Evolutionary conservation across 208 protist genomes (phyloP).

Genomic region (Trichomonas tenax): DNA sequence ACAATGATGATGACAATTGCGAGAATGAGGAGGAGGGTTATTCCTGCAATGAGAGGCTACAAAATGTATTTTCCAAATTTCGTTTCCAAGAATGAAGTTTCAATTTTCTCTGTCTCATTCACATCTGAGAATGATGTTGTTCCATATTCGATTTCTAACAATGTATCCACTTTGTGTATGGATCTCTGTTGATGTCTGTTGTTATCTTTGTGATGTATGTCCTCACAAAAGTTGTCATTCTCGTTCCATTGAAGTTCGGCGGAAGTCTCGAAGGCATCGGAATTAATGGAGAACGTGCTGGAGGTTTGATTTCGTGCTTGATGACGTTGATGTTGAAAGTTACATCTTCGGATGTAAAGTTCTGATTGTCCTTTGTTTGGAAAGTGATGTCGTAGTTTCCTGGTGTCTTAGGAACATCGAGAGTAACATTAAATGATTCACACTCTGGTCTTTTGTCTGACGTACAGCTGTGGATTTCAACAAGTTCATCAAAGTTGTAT

Average conservation of each 20-base stretch:
- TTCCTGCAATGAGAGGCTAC: neutral
- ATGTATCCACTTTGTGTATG: neutral
- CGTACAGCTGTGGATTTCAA: neutral
- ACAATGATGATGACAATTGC: neutral
- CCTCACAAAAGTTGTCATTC: neutral
- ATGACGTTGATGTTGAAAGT: neutral
- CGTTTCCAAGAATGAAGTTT: neutral
- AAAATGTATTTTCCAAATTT: neutral
- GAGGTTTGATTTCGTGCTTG: neutral
- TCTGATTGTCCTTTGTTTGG: neutral
- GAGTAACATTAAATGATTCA: neutral
- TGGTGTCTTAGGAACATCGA: neutral
- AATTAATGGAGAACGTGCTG: too few species aligned
- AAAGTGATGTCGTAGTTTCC: neutral
- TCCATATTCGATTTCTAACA: neutral
- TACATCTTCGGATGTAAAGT: neutral
- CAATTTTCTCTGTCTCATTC: neutral
- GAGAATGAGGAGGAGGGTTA: too few species aligned
- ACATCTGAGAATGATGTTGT: too few species aligned
- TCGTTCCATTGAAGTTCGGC: neutral
- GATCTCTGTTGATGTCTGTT: neutral
- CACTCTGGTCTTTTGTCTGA: neutral
- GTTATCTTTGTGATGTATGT: neutral
- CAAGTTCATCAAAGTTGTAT: neutral
- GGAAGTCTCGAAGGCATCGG: neutral